phyloP scores from a whole-genome alignment of 176 grass and related monocot genomes.

The Olyra latifolia region DNA sequence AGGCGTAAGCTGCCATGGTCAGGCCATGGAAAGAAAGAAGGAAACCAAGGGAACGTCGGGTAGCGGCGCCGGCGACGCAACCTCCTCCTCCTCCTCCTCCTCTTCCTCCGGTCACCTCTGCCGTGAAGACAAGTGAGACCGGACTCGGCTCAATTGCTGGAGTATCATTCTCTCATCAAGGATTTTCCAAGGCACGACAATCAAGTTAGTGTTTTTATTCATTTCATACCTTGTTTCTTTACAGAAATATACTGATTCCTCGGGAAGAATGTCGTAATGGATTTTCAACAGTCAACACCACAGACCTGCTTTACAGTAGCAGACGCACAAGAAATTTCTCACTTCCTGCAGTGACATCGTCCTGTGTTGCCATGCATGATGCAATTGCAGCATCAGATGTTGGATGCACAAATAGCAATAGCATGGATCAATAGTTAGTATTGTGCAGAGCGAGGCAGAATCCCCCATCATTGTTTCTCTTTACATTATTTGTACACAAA shows the following conservation, averaged over 20 bases:
- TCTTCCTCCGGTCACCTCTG: neutral
- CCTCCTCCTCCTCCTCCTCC: neutral
- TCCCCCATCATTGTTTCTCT: neutral
- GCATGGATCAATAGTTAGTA: neutral
- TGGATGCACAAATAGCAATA: neutral
- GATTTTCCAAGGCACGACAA: no score
- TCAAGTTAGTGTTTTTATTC: no score
- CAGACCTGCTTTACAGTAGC: neutral
- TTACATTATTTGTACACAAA: constrained; percentile 38
- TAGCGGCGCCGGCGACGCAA: neutral
- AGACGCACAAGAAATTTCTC: neutral
- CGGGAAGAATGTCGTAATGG: neutral
- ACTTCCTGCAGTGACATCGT: neutral
- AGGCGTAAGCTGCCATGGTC: neutral
- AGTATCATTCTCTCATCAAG: no score
- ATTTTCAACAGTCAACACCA: no score
- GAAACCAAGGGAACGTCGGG: no score
- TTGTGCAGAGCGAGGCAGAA: no score
- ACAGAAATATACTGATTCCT: no score
- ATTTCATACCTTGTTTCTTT: no score
- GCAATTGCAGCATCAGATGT: neutral
- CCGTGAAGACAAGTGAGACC: no score
- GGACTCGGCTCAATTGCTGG: no score
- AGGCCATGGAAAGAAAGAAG: neutral
- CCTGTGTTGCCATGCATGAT: neutral